Conservation (phyloP, 805 yeast species). For the Sporopachydermia quercuum region DNA sequence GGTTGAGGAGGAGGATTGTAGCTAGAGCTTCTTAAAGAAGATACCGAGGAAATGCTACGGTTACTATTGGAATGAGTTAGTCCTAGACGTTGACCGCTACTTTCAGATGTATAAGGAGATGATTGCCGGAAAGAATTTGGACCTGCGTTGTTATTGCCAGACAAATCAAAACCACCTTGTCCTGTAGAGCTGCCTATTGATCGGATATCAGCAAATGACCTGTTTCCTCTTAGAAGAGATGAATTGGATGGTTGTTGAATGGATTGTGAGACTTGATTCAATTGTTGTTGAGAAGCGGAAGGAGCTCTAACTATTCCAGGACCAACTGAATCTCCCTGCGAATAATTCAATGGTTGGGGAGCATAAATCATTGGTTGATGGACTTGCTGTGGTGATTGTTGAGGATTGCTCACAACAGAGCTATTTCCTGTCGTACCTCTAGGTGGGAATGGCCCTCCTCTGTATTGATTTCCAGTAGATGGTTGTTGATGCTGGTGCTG, state of each 20-base stretch:
- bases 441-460: constrained; percentile 19
- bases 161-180: not conserved
- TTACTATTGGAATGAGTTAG: not conserved
- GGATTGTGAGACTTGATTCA: too few species aligned
- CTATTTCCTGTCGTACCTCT: constrained; percentile 7
- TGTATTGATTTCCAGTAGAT: constrained; percentile 3
- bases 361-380: constrained; percentile 6
- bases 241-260: constrained; percentile 5
- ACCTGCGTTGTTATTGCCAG: not conserved
- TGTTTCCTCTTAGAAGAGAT: constrained; percentile 15
- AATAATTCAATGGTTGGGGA: constrained; percentile 5
- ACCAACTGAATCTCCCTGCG: not conserved
- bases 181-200: too few species aligned
- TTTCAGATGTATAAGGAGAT: not conserved
- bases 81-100: not conserved
- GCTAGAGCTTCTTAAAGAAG: not conserved
- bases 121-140: not conserved
- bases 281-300: constrained; percentile 2
- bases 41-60: not conserved
- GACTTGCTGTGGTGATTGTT: constrained; percentile 12
- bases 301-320: constrained; percentile 3
- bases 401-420: constrained; percentile 8
- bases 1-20: too few species aligned
- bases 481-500: constrained; percentile 7
- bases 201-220: constrained; percentile 20